phyloP scores from a whole-genome alignment of 306 rosid genomes.

The Prunus fruticosa region DNA sequence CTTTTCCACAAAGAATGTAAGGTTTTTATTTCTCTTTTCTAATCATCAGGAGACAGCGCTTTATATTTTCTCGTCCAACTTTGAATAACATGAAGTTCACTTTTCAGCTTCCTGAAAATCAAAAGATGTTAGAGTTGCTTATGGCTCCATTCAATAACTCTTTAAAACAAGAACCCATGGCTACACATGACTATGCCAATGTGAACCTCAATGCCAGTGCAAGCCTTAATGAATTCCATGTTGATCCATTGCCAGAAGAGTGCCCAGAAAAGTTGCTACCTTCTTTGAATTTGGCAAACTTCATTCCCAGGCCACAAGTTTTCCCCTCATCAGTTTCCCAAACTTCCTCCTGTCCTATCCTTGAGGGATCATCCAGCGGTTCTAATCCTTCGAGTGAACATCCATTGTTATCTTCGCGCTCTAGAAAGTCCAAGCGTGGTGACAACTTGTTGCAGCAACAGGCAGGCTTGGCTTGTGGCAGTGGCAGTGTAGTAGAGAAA shows the following conservation, averaged over 20 bases:
- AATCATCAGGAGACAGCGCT: background rate
- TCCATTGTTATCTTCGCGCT: conserved; percentile 23
- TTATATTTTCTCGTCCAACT: background rate
- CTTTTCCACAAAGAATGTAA: conserved; percentile 55
- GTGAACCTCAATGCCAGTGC: conserved; percentile 22
- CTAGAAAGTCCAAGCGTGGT: conserved; percentile 15
- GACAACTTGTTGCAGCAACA: conserved; percentile 28
- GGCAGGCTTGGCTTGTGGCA: conserved; percentile 21
- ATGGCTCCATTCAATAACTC: conserved; percentile 38
- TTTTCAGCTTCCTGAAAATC: conserved; percentile 58
- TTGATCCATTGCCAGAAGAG: conserved; percentile 21
- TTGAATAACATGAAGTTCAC: conserved; percentile 11
- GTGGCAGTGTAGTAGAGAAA: conserved; percentile 30
- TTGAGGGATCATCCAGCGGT: conserved; percentile 54
- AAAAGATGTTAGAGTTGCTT: conserved; percentile 46
- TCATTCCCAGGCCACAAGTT: conserved; percentile 28
- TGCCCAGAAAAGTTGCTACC: conserved; percentile 20
- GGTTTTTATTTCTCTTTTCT: conserved; percentile 7
- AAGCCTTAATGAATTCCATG: conserved; percentile 29
- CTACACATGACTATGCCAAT: conserved; percentile 21
- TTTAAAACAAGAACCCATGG: conserved; percentile 38
- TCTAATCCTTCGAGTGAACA: conserved; percentile 55
- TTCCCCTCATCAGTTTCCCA: conserved; percentile 22
- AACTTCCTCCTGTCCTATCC: conserved; percentile 42
- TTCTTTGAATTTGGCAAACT: conserved; percentile 15